Percentiles rank a stretch among this genome's conserved stretches.
phyloP scores from a whole-genome alignment of 768 basidiomycete species.

The Suillus paluster region DNA sequence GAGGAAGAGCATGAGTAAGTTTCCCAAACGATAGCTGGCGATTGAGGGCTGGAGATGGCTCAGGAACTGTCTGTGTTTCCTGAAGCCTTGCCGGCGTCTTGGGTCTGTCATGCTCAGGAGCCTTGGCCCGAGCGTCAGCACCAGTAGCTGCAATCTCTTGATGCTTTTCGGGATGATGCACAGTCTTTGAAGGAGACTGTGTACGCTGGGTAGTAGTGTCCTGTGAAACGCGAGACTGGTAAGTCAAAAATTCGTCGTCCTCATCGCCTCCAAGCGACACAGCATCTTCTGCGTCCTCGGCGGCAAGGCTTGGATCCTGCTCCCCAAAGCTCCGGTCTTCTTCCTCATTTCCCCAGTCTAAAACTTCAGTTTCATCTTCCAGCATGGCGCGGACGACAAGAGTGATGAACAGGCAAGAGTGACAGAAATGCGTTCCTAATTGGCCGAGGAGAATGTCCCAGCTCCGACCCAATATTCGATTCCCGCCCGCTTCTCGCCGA shows the following conservation, averaged over 20 bases:
- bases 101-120: constrained; percentile 16
- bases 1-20: constrained; percentile 68
- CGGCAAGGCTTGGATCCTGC: constrained; percentile 39
- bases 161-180: constrained; percentile 15
- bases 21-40: constrained; percentile 39
- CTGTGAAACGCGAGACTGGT: constrained; percentile 41
- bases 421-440: constrained; percentile 1
- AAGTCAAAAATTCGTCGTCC: constrained; percentile 61
- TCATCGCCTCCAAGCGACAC: constrained; percentile 78
- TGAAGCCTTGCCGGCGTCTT: constrained; percentile 14
- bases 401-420: constrained; percentile 19
- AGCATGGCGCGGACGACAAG: constrained; percentile 40
- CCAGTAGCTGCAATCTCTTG: constrained; percentile 16
- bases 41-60: constrained; percentile 27
- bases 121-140: constrained; percentile 10
- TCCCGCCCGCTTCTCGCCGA: constrained; percentile 10
- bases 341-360: constrained; percentile 72
- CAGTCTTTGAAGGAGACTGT: constrained; percentile 23
- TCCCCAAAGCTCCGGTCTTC: constrained; percentile 49
- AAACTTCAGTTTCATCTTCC: constrained; percentile 66
- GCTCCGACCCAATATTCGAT: constrained; percentile 14
- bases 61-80: constrained; percentile 14
- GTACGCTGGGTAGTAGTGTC: constrained; percentile 17
- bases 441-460: constrained; percentile 8
- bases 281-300: constrained; percentile 58